Conservation (phyloP, 768 basidiomycete genomes). For the Lentinula boryana region DNA sequence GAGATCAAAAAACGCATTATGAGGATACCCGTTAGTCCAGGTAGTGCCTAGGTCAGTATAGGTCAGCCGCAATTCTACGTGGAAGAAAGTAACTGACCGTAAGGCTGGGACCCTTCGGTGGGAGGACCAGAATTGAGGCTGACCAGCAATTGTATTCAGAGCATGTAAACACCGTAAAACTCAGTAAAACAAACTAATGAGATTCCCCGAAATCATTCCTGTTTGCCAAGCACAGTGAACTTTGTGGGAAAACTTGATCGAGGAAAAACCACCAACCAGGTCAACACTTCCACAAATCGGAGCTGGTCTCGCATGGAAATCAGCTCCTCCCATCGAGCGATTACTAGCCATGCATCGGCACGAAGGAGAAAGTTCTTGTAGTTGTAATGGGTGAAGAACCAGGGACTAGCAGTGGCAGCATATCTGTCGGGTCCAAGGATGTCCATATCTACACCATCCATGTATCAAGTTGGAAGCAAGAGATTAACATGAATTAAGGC, state of each 20-base stretch:
- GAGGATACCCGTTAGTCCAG: slow-evolving; percentile 37
- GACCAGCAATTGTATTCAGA: not conserved
- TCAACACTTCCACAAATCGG: slow-evolving; percentile 60
- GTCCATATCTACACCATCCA: slow-evolving; percentile 26
- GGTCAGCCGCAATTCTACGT: not conserved
- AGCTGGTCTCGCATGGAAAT: slow-evolving; percentile 48
- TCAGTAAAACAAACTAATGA: not conserved
- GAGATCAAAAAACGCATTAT: slow-evolving; percentile 55
- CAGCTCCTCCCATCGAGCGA: slow-evolving; percentile 66
- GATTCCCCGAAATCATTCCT: not conserved
- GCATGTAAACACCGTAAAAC: not conserved
- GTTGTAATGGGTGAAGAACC: slow-evolving; percentile 34
- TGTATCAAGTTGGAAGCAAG: not conserved
- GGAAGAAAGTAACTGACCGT: slow-evolving; percentile 13
- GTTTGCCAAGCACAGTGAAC: not conserved
- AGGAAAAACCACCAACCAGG: slow-evolving; percentile 51
- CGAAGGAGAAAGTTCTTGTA: slow-evolving; percentile 65
- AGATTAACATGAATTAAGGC: not conserved
- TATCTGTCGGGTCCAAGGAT: slow-evolving; percentile 33
- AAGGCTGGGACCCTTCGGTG: slow-evolving; percentile 25
- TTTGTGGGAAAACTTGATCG: not conserved
- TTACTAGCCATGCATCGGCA: slow-evolving; percentile 62
- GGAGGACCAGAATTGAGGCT: not conserved
- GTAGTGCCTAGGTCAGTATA: slow-evolving; percentile 22
- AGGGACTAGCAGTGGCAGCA: slow-evolving; percentile 19